Base-by-base conservation (phyloP, 768 basidiomycete genomes). In the Serpula lacrymans region DNA sequence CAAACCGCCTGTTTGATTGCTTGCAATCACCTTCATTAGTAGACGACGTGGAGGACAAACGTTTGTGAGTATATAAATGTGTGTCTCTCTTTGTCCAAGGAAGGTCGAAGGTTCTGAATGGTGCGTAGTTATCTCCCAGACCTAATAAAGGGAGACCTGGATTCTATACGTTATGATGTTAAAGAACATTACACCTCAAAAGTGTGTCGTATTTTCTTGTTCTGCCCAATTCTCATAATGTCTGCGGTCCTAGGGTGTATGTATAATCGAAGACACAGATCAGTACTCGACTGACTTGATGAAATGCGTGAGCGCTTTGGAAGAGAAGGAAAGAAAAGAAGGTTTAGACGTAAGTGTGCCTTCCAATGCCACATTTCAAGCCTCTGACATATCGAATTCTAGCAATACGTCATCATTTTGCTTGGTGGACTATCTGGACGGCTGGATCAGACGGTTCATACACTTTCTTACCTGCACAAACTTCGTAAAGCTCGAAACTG, bases 271-370 rank as follows among this genome's bases (percentile, higher is more conserved):
- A 38, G 94, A 96, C 52, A 48, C 65, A 0, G 79, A 86, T 55
- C 83, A 91, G 57, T 62, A 90, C 55, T 77, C 90, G n/a, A 98
- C 95, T 0, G 96, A 99, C 59, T 73, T 99, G 43, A 91, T 89
- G 85, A 99, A 99, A 63, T 98, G 93, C 53, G 64, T 98, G 2
- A 33, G 50, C 5, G 71, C 80, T 5, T 55, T 97, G 3, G 59
- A 76, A 34, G 75, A 77, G 39, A 71, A 69, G 43, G 89, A 93
- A 52, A 43, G 51, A 13, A 47, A 49, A 2, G 67, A 71, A 33
- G 59, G 58, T 6, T 54, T 49, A 39, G 46, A 64, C 49, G 80
- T 78, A 36, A 34, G 63, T 56, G 14, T 27, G 10, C 8, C 4
- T 26, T 18, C 6, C 9, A 11, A 24, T 16, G n/a, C n/a, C 13